Percentiles rank a stretch among this genome's conserved stretches.
These are phyloP conservation scores for Vitis rupestris DNA, from an alignment of 164 flowering plant species.

Conservation along the genomic window DNA sequence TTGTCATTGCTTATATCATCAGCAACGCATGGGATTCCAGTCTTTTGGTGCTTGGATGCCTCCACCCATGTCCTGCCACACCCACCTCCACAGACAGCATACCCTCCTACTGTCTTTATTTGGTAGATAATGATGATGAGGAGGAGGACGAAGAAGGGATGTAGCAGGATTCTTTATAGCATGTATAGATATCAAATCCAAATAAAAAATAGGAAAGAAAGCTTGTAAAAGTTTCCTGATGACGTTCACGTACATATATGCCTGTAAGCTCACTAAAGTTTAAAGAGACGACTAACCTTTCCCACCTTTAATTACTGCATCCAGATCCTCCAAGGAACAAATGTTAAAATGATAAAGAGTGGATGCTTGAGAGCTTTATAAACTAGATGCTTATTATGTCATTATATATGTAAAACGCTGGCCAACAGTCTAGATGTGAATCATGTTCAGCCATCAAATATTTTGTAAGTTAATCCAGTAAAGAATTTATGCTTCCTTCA, in stretches of 20 bases:
- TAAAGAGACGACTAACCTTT: constrained; percentile 49
- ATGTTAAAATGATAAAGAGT: constrained; percentile 18
- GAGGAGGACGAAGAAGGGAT: no score
- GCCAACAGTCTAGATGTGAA: no score
- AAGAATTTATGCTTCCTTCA: no score
- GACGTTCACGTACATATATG: no score
- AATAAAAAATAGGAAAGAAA: neutral
- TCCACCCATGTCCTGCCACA: constrained; percentile 94
- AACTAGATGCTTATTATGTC: no score
- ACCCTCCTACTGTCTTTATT: constrained; percentile 65
- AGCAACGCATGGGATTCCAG: constrained; percentile 49
- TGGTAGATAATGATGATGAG: constrained; percentile 16
- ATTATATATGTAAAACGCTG: no score
- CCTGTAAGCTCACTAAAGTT: no score
- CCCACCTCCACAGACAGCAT: constrained; percentile 95
- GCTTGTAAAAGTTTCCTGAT: neutral
- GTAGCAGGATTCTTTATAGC: neutral
- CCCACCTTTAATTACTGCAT: constrained; percentile 48
- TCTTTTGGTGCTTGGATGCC: constrained; percentile 69
- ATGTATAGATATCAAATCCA: neutral
- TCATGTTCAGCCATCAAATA: no score
- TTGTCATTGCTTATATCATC: constrained; percentile 70
- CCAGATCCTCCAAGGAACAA: constrained; percentile 83
- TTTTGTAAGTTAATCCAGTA: no score
- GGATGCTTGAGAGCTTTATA: no score